Conservation (phyloP, 495 filamentous ascomycete species). For the Penicillium mononematosum region DNA sequence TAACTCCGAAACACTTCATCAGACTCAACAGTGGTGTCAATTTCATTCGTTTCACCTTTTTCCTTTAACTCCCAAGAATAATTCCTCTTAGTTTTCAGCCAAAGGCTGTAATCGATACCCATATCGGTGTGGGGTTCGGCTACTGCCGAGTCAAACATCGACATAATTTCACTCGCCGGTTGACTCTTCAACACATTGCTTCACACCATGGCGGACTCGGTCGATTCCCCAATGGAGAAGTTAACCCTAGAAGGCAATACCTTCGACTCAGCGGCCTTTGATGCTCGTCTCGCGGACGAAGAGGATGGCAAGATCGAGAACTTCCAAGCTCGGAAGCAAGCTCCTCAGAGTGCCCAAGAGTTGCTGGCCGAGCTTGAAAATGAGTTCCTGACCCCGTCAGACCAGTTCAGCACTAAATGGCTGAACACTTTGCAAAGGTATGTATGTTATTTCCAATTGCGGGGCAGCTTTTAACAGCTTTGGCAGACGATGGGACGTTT, state of each 20-base stretch:
- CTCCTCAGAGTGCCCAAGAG: slow-evolving; percentile 47
- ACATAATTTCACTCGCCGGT: not conserved
- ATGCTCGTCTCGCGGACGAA: slow-evolving; percentile 37
- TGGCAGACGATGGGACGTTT: slow-evolving; percentile 73
- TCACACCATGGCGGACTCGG: slow-evolving; percentile 24
- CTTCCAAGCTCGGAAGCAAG: slow-evolving; percentile 55
- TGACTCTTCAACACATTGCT: not conserved
- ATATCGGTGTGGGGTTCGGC: slow-evolving; percentile 7
- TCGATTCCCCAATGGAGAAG: slow-evolving; percentile 32
- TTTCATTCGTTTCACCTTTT: not conserved
- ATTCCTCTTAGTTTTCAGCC: not conserved
- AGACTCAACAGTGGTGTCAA: not conserved
- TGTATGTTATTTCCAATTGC: slow-evolving; percentile 13
- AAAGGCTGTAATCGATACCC: not conserved
- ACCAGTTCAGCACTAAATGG: slow-evolving; percentile 76
- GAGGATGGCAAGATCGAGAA: slow-evolving; percentile 31
- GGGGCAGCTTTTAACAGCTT: slow-evolving; percentile 20
- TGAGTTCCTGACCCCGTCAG: slow-evolving; percentile 75
- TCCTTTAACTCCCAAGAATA: not conserved
- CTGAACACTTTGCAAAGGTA: slow-evolving; percentile 82
- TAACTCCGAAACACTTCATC: not conserved
- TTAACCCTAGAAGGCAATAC: slow-evolving; percentile 29
- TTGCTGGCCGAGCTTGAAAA: slow-evolving; percentile 68
- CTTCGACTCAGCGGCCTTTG: slow-evolving; percentile 29
- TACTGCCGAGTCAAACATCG: slow-evolving; percentile 10